Evolutionary conservation across 2,329 filamentous ascomycete species (phyloP).

Genomic region (Phaeoacremonium minimum): DNA sequence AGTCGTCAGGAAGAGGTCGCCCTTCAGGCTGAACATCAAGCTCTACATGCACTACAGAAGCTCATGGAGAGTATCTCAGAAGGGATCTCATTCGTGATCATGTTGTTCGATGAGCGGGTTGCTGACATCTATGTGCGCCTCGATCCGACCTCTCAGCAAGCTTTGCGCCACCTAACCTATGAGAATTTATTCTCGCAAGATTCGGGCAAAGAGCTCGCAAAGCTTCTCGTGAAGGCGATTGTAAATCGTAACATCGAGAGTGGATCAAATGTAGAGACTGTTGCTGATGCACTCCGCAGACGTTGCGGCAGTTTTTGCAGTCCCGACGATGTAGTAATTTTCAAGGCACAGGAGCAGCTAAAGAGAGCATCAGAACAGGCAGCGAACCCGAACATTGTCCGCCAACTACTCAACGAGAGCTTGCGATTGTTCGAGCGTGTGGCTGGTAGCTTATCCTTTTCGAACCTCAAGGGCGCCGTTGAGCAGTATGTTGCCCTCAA

Average conservation of each 20-base stretch:
- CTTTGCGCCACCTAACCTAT: conserved; percentile 75
- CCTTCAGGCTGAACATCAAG: conserved; percentile 89
- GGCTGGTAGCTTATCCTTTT: conserved; percentile 73
- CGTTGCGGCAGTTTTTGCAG: conserved; percentile 97
- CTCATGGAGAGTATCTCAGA: conserved; percentile 90
- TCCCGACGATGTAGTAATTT: conserved; percentile 93
- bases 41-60: conserved; percentile 78
- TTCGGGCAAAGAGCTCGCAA: conserved; percentile 82
- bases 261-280: conserved; percentile 94
- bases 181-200: conserved; percentile 79
- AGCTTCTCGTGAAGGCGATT: conserved; percentile 93
- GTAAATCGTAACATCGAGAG: conserved; percentile 97
- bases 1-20: conserved; percentile 89
- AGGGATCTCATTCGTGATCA: conserved; percentile 91
- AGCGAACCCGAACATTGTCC: conserved; percentile 68
- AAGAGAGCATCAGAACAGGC: conserved; percentile 82
- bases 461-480: conserved; percentile 75
- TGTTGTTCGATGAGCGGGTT: conserved; percentile 90
- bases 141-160: conserved; percentile 63
- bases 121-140: conserved; percentile 80
- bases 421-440: conserved; percentile 85
- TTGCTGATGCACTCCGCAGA: conserved; percentile 87
- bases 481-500: conserved; percentile 74
- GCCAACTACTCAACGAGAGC: conserved; percentile 83
- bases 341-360: conserved; percentile 94